These are phyloP conservation scores for Paralagenidium karlingii DNA, from an alignment of 352 stramenopile genomes.

Conservation along the genomic window DNA sequence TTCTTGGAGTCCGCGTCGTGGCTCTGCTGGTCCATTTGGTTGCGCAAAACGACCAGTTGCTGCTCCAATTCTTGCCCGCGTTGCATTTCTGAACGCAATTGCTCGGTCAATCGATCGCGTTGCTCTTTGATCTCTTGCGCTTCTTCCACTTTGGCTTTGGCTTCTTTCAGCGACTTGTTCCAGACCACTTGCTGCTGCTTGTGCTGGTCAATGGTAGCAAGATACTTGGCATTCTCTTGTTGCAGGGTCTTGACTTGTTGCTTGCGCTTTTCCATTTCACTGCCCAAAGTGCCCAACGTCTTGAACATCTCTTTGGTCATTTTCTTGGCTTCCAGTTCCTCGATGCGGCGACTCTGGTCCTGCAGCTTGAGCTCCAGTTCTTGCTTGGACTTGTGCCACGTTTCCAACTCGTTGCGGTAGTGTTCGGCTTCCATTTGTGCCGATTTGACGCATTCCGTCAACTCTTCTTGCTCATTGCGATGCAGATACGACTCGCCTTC, in stretches of 20 bases:
- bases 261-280: neutral
- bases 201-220: no score
- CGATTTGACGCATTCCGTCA: conserved; percentile 36
- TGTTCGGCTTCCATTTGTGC: conserved; percentile 34
- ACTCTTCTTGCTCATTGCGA: conserved; percentile 30
- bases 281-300: conserved; percentile 17
- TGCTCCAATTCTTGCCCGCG: conserved; percentile 15
- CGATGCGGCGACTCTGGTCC: conserved; percentile 45
- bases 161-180: neutral
- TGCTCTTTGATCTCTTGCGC: conserved; percentile 34
- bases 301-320: conserved; percentile 66
- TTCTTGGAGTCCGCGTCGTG: conserved; percentile 15
- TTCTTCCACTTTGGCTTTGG: neutral
- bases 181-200: conserved; percentile 1
- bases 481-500: conserved; percentile 33
- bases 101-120: conserved; percentile 28
- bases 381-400: conserved; percentile 24
- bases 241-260: conserved; percentile 3
- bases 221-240: no score
- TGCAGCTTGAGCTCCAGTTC: conserved; percentile 27
- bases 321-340: conserved; percentile 74
- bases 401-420: conserved; percentile 32
- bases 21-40: conserved; percentile 12
- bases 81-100: conserved; percentile 21
- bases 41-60: conserved; percentile 12